phyloP scores from a whole-genome alignment of 495 filamentous ascomycete species.

The Rhypophila decipiens region DNA sequence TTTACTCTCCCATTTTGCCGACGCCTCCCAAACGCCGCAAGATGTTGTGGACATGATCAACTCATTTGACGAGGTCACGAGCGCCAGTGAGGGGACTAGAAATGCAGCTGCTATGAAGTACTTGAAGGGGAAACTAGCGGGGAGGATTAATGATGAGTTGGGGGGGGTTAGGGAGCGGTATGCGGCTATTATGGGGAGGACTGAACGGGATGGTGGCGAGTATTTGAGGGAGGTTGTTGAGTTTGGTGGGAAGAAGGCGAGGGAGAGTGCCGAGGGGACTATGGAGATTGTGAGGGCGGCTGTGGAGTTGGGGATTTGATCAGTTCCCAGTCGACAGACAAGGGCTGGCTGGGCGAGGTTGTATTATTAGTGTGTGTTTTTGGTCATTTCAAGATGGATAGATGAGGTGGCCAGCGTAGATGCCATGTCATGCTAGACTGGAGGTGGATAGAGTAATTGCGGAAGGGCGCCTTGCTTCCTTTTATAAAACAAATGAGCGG shows the following conservation, averaged over 20 bases:
- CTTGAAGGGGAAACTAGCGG: conserved; percentile 60
- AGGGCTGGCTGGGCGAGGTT: too few relatives aligned
- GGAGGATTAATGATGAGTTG: conserved; percentile 50
- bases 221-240: conserved; percentile 55
- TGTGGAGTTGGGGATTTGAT: conserved; percentile 63
- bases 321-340: too few relatives aligned
- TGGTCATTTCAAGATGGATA: too few relatives aligned
- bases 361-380: too few relatives aligned
- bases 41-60: conserved; percentile 40
- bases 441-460: too few relatives aligned
- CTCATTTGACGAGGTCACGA: conserved; percentile 20
- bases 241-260: conserved; percentile 56
- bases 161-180: conserved; percentile 57
- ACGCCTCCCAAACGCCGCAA: conserved; percentile 36
- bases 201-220: conserved; percentile 15
- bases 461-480: too few relatives aligned
- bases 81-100: background rate
- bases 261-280: conserved; percentile 57
- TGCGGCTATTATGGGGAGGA: conserved; percentile 42
- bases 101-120: conserved; percentile 49
- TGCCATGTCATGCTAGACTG: too few relatives aligned
- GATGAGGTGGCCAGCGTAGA: too few relatives aligned
- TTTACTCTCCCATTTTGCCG: conserved; percentile 61
- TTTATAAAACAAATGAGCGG: too few relatives aligned
- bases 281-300: conserved; percentile 57